Evolutionary conservation across 441 rosid species (phyloP), one percentile per base, ranked within the genome.

Genomic region (Cnidoscolus chayamansa): DNA sequence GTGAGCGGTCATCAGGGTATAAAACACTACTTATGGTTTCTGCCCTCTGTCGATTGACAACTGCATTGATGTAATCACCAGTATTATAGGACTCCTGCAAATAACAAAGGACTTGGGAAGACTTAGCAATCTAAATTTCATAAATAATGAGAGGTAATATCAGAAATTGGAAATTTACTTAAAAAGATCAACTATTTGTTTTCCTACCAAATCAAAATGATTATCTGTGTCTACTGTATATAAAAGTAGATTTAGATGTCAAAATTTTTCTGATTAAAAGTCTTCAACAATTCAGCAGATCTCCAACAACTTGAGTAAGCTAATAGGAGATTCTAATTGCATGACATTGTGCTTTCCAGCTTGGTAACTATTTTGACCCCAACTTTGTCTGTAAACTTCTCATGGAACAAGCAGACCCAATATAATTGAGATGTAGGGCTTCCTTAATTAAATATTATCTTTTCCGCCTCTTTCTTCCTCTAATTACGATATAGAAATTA

Each of bases 1-100:
- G 77, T 58, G 90, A 77, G 63, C 84, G 85, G 67, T 85, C 90
- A 70, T 84, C 85, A 19, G 90, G 90, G 81, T 79, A 87, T 65
- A 87, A 71, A 72, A 85, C 71, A 65, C 84, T 80, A 64, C 87
- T 81, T 67, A 87, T 85, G 69, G 81, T 84, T 75, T 86, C 89
- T 43, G 87, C 86, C 57, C 72, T 79, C 77, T 82, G 86, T 72
- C 86, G 75, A 67, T 81, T 77, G 67, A 82, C 86, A 73, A 86
- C 87, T 59, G 88, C 87, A 74, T 81, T 77, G 72, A 83, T 79
- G 70, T 87, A 84, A 71, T 85, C 88, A 64, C 88, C 88, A 35
- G 87, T 79, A 69, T 79, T 83, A 77, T 64, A 83, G 35, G 87
- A 75, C 74, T 81, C 86, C 87, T 73, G 77, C 72, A 74, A 51